Conservation (phyloP, 2,329 filamentous ascomycete species). For the Cladosporium sp. region DNA sequence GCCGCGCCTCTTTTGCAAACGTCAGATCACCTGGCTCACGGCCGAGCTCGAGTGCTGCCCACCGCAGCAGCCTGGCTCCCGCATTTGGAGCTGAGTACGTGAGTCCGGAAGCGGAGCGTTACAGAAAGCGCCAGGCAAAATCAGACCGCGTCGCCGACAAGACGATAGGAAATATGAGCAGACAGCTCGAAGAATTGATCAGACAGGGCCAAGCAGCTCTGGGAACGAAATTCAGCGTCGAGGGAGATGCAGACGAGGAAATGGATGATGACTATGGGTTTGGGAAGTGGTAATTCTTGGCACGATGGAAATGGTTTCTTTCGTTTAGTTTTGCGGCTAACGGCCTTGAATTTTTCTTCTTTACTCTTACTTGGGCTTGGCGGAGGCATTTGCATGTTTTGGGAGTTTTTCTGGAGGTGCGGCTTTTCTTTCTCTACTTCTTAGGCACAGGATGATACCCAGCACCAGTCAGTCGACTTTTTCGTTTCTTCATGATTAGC, state of each 20-base stretch:
- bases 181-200: slow-evolving; percentile 79
- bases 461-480: slow-evolving; percentile 1
- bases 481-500: background rate
- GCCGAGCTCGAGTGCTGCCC: slow-evolving; percentile 12
- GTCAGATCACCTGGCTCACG: slow-evolving; percentile 37
- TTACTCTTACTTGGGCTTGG: background rate
- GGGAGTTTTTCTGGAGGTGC: background rate
- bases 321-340: background rate
- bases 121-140: slow-evolving; percentile 66
- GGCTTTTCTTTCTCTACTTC: background rate
- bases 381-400: background rate
- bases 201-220: slow-evolving; percentile 82
- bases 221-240: slow-evolving; percentile 46
- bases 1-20: slow-evolving; percentile 53
- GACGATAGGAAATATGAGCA: slow-evolving; percentile 74
- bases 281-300: background rate
- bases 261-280: slow-evolving; percentile 28
- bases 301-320: background rate
- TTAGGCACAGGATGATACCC: slow-evolving; percentile 12
- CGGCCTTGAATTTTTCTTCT: background rate
- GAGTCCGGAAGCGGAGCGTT: slow-evolving; percentile 65
- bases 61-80: slow-evolving; percentile 17
- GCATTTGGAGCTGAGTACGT: slow-evolving; percentile 18
- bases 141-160: slow-evolving; percentile 77
- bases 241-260: slow-evolving; percentile 23